These are phyloP conservation scores for Symbiodinium natans DNA, from an alignment of 73 alveolate genomes.

Conservation along the genomic window DNA sequence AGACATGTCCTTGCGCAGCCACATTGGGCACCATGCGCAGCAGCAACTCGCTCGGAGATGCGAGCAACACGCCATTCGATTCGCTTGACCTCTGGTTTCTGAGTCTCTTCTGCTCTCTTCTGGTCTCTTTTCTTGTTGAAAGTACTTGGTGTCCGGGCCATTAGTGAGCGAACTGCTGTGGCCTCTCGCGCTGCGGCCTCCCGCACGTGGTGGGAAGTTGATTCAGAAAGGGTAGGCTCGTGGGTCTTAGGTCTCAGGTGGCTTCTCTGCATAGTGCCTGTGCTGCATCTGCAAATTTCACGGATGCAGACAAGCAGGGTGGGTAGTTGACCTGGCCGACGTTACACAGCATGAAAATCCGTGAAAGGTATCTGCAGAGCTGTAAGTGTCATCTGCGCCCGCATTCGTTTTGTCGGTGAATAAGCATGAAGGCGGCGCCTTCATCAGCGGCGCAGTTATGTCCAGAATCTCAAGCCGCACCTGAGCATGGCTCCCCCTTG, in stretches of 20 bases:
- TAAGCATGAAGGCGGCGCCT: slow-evolving; percentile 9
- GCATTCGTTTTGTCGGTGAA: background rate
- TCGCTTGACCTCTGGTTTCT: slow-evolving; percentile 39
- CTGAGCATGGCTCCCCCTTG: background rate
- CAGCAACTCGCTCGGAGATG: slow-evolving; percentile 58
- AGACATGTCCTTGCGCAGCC: no score
- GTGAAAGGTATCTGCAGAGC: no score
- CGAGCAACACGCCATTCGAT: slow-evolving; percentile 86
- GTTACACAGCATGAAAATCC: background rate
- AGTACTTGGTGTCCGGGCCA: background rate
- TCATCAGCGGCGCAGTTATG: slow-evolving; percentile 36
- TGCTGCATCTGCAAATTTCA: background rate
- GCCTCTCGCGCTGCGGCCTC: slow-evolving; percentile 69
- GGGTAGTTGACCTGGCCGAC: background rate
- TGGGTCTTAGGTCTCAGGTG: no score
- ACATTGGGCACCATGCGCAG: slow-evolving; percentile 1
- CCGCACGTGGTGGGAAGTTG: no score
- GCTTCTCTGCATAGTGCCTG: no score
- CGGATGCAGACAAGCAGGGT: background rate
- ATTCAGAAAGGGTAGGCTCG: no score
- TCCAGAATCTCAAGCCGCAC: slow-evolving; percentile 72
- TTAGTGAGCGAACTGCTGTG: slow-evolving; percentile 52
- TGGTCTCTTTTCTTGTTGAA: background rate
- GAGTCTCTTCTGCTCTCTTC: background rate
- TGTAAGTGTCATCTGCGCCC: background rate